These are phyloP conservation scores for Erigeron philadelphicus DNA, from an alignment of 140 eudicot genomes.

Conservation along the genomic window DNA sequence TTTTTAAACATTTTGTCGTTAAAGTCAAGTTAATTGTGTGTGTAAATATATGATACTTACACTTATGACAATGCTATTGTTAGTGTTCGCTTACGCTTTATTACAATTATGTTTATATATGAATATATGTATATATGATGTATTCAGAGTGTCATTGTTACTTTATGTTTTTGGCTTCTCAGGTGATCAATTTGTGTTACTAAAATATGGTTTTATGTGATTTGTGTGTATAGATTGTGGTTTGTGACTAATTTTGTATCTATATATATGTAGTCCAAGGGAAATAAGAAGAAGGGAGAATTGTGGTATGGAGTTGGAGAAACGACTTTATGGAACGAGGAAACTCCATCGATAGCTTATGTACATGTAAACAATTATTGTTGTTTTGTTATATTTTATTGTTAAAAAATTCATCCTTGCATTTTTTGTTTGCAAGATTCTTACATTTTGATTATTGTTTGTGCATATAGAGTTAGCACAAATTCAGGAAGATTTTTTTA, in stretches of 20 bases:
- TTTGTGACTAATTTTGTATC: conserved; percentile 18
- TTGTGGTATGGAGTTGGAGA: conserved; percentile 99
- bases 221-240: not conserved
- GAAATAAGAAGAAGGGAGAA: conserved; percentile 92
- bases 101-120: too few species aligned
- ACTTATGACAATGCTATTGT: too few species aligned
- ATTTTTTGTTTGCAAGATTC: too few species aligned
- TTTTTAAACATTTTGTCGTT: not conserved
- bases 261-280: conserved; percentile 52
- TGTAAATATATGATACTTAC: not conserved
- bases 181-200: not conserved
- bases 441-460: too few species aligned
- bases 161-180: not conserved
- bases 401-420: too few species aligned
- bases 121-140: too few species aligned
- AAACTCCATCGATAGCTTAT: conserved; percentile 74
- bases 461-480: too few species aligned
- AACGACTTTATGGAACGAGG: conserved; percentile 79
- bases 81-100: too few species aligned
- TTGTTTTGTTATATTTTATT: too few species aligned
- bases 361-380: too few species aligned
- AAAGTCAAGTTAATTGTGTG: conserved; percentile 2
- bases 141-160: not conserved
- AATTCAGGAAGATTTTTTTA: too few species aligned
- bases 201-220: not conserved